Conservation (phyloP, 2,329 filamentous ascomycete genomes). For the Alternaria triticimaculans region DNA sequence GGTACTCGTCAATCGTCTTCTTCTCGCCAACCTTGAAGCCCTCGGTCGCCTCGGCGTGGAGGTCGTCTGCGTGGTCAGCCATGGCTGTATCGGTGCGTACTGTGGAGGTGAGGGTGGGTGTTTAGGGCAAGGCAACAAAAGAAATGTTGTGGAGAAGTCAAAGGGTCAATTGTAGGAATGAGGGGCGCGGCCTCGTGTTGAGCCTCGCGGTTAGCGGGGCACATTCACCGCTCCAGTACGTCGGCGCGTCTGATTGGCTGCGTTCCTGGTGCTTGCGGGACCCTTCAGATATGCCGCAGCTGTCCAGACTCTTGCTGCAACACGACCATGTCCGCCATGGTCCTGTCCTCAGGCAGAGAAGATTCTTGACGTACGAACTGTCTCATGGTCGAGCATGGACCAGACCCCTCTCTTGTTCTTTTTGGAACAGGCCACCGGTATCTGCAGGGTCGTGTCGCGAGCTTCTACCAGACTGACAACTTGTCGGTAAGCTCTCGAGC, state of each 20-base stretch:
- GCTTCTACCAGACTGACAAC: conserved; percentile 1
- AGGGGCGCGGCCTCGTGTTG: conserved; percentile 23
- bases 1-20: conserved; percentile 95
- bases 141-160: conserved; percentile 14
- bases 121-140: conserved; percentile 8
- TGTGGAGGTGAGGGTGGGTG: neutral
- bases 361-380: neutral
- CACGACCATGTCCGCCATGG: neutral
- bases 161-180: conserved; percentile 15
- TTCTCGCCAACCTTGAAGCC: conserved; percentile 99
- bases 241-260: conserved; percentile 15
- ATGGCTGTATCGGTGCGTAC: conserved; percentile 25
- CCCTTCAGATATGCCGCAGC: conserved; percentile 9
- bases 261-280: conserved; percentile 26
- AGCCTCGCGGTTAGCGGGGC: conserved; percentile 32
- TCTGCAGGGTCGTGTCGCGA: neutral
- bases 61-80: conserved; percentile 71
- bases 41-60: conserved; percentile 84
- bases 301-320: conserved; percentile 14
- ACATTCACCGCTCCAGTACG: conserved; percentile 31
- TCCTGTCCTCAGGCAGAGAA: neutral
- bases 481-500: neutral
- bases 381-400: conserved; percentile 12
- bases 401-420: conserved; percentile 15
- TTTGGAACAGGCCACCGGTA: neutral